Conservation (phyloP, 2,329 filamentous ascomycete species). For the Diplodia intermedia region DNA sequence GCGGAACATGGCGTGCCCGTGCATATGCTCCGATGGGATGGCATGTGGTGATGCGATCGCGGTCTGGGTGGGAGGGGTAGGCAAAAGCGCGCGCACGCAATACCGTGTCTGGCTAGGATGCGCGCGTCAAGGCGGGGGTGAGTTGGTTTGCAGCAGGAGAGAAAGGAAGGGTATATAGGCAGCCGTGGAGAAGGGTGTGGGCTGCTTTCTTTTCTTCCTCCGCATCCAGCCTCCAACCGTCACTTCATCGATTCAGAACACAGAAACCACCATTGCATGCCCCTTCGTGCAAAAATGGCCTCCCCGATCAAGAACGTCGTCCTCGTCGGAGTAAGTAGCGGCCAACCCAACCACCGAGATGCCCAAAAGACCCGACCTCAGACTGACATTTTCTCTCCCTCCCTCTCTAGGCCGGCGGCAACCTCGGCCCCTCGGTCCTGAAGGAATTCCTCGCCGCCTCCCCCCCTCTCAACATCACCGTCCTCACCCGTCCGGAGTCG, state of each 20-base stretch:
- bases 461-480: conserved; percentile 39
- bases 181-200: background rate
- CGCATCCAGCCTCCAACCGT: background rate
- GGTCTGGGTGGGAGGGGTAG: no score
- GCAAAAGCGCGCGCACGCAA: background rate
- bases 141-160: background rate
- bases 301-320: conserved; percentile 30
- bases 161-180: conserved; percentile 5
- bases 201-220: background rate
- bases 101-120: background rate
- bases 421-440: conserved; percentile 41
- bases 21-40: no score
- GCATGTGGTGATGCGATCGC: no score
- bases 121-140: background rate
- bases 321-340: conserved; percentile 26
- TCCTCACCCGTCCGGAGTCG: conserved; percentile 42
- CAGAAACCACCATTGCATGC: background rate
- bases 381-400: background rate
- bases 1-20: background rate
- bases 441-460: conserved; percentile 39
- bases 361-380: no score
- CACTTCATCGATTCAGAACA: background rate
- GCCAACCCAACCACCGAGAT: background rate
- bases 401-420: conserved; percentile 38
- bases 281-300: conserved; percentile 6